These are phyloP conservation scores for carrot (Daucus carota) DNA, from an alignment of 129 eudicot species.

Conservation along the genomic window DNA sequence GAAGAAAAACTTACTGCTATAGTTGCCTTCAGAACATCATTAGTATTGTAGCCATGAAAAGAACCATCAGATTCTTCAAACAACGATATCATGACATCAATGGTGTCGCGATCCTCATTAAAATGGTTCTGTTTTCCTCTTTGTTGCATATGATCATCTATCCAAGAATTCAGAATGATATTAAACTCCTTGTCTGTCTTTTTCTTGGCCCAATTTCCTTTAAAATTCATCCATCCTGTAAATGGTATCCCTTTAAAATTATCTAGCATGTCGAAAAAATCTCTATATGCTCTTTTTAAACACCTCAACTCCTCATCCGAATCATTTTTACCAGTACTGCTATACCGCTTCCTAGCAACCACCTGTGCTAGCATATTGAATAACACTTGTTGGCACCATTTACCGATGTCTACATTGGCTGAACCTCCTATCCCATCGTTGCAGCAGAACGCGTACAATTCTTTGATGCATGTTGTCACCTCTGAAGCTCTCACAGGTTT, in stretches of 20 bases:
- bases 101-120: conserved; percentile 8
- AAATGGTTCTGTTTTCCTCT: background rate
- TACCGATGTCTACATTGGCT: background rate
- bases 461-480: background rate
- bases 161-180: conserved; percentile 1
- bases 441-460: background rate
- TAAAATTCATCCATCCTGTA: conserved; percentile 20
- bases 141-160: conserved; percentile 9
- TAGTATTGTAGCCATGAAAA: background rate
- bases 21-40: background rate
- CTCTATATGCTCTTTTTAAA: background rate
- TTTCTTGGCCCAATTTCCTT: conserved; percentile 17
- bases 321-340: background rate
- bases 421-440: background rate
- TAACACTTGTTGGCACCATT: background rate
- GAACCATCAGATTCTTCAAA: background rate
- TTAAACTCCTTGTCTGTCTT: conserved; percentile 17
- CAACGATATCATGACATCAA: conserved; percentile 9
- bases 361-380: background rate
- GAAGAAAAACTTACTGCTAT: background rate
- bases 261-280: conserved; percentile 6
- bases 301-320: conserved; percentile 9
- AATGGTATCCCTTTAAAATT: conserved; percentile 14
- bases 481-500: conserved; percentile 9
- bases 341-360: conserved; percentile 20